Evolutionary conservation across 208 protist species (phyloP).

Genomic region (Trypanosoma avium): DNA sequence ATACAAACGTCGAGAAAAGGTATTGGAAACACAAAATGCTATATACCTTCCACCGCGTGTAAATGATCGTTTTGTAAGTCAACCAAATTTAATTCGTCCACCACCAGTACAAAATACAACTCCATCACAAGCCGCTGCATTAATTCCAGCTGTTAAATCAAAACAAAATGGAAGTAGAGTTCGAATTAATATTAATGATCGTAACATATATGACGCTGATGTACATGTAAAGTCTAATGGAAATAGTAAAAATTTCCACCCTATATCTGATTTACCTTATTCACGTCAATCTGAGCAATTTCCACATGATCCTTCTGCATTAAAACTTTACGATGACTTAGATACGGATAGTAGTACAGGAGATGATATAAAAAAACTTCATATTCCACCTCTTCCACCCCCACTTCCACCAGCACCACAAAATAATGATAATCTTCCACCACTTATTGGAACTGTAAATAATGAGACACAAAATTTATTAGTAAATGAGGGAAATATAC

Average conservation of each 20-base stretch:
- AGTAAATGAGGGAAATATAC: not conserved
- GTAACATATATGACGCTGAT: constrained; percentile 6
- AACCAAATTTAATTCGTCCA: not conserved
- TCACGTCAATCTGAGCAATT: no score
- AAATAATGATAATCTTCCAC: not conserved
- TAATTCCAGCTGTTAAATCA: not conserved
- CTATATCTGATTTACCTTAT: no score
- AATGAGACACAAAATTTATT: not conserved
- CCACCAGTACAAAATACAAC: not conserved
- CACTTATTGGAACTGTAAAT: constrained; percentile 4
- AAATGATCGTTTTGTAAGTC: constrained; percentile 73
- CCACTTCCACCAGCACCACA: constrained; percentile 23
- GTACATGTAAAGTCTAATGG: not conserved
- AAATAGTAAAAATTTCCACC: not conserved
- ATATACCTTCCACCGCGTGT: constrained; percentile 69
- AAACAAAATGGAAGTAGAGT: constrained; percentile 18
- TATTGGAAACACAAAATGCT: not conserved
- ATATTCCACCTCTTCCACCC: constrained; percentile 21
- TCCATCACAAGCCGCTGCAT: not conserved
- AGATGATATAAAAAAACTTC: not conserved
- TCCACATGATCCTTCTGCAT: no score
- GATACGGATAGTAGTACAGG: not conserved
- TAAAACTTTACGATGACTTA: not conserved
- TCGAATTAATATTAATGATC: constrained; percentile 51
- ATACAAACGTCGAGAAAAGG: constrained; percentile 9